Base-by-base conservation (phyloP, 345 rosid species). In the Cardamine occulta region DNA sequence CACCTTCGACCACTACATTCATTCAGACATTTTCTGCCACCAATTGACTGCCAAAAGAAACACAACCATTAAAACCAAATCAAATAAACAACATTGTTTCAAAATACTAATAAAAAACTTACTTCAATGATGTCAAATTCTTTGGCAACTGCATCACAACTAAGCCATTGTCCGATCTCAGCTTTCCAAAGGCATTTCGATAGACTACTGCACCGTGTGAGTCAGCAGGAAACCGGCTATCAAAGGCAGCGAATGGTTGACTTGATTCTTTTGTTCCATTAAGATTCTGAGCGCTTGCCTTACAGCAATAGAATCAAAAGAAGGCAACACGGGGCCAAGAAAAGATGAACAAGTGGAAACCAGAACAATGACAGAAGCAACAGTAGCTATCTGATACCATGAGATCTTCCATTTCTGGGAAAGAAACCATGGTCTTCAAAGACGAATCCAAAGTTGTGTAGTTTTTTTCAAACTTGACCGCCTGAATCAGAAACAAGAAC, bases 161-260 rank as follows among this genome's bases (percentile, higher is more conserved):
- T 85, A 74, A 94, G 97, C 98, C 98, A 92, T 57, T 82, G 87
- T 3, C 97, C 99, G 17, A 90, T 86, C 74, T 80, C 82, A 10
- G 91, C 86, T 79, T 89, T 95, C 99, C 99, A 95, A 0, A 91
- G 26, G 96, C 93, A 70, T 90, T 84, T 29, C 82, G 86, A 83
- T 90, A 90, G 54, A 87, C 82, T 21, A 92, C 91, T 8, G 89
- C 96, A 15, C 83, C 75, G 58, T 86, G 95, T 70, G 71, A 84
- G 64, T 91, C 96, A n/a, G 82, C 82, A n/a, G 95, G 97, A 80
- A 94, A 88, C 74, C 71, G 84, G 4, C 59, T 73, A 73, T 83
- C 86, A 60, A 93, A 7, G 81, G 84, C 81, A 63, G 84, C 37
- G 24, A 6, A 74, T 1, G 76, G 73, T 35, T 66, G 34, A 23